These are phyloP conservation scores for Porphyrellus cyaneotinctus DNA, from an alignment of 768 basidiomycete genomes.

Conservation along the genomic window DNA sequence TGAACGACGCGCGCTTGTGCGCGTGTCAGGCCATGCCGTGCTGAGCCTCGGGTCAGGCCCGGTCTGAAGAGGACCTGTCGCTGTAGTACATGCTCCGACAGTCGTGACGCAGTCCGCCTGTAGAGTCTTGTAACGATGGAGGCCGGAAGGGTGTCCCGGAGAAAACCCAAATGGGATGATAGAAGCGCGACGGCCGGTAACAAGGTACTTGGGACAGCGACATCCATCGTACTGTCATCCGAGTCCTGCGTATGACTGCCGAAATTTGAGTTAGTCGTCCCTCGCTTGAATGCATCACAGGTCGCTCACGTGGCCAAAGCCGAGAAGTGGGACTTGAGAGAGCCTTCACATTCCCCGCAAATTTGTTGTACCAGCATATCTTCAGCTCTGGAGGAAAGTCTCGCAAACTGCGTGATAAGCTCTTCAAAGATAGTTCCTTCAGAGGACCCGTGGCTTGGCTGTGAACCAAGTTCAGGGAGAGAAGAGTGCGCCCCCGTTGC, in stretches of 20 bases:
- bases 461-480: slow-evolving; percentile 42
- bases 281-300: not conserved
- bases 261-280: not conserved
- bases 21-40: slow-evolving; percentile 20
- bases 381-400: slow-evolving; percentile 66
- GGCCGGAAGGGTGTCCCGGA: slow-evolving; percentile 61
- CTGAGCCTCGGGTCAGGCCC: slow-evolving; percentile 44
- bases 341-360: slow-evolving; percentile 73
- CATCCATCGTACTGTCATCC: slow-evolving; percentile 24
- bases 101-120: slow-evolving; percentile 61
- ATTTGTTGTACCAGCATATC: slow-evolving; percentile 85
- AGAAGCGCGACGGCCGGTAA: slow-evolving; percentile 73
- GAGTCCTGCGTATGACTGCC: slow-evolving; percentile 12
- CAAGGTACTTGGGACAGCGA: slow-evolving; percentile 65
- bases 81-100: slow-evolving; percentile 78
- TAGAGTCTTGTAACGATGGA: slow-evolving; percentile 61
- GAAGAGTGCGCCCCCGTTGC: slow-evolving; percentile 46
- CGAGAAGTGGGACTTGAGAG: slow-evolving; percentile 68
- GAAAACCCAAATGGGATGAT: slow-evolving; percentile 70
- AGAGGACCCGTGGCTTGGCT: slow-evolving; percentile 25
- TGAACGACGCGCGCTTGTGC: slow-evolving; percentile 57
- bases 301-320: slow-evolving; percentile 42
- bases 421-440: slow-evolving; percentile 78
- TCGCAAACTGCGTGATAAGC: slow-evolving; percentile 60
- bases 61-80: slow-evolving; percentile 80